phyloP scores from a whole-genome alignment of 2,329 filamentous ascomycete genomes.

The Tolypocladium endophyticum region DNA sequence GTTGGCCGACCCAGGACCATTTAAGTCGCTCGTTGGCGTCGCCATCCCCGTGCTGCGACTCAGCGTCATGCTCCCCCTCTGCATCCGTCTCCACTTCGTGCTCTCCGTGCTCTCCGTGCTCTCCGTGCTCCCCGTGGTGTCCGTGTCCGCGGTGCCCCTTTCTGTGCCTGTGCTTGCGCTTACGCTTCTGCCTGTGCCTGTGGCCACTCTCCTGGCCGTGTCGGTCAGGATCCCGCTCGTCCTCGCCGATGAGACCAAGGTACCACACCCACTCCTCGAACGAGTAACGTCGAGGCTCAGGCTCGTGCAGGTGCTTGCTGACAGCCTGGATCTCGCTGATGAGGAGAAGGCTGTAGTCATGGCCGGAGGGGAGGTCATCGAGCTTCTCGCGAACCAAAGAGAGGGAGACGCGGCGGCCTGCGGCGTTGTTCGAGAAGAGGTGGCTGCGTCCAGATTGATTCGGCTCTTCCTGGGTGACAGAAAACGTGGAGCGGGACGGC shows the following conservation, averaged over 20 bases:
- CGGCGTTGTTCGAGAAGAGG: slow-evolving; percentile 11
- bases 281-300: slow-evolving; percentile 52
- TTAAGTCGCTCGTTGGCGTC: slow-evolving; percentile 16
- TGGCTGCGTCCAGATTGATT: not conserved
- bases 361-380: slow-evolving; percentile 27
- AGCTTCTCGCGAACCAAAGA: slow-evolving; percentile 25
- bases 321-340: slow-evolving; percentile 61
- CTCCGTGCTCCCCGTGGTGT: not conserved
- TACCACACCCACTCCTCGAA: slow-evolving; percentile 87
- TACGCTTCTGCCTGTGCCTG: not conserved
- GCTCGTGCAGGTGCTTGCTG: slow-evolving; percentile 48
- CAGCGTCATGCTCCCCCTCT: slow-evolving; percentile 2
- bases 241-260: slow-evolving; percentile 63
- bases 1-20: slow-evolving; percentile 66
- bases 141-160: not conserved
- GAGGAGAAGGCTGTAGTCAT: slow-evolving; percentile 53
- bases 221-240: slow-evolving; percentile 39
- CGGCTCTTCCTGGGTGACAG: not conserved
- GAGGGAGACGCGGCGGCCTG: slow-evolving; percentile 22
- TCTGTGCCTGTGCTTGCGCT: not conserved
- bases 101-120: not conserved
- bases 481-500: not conserved
- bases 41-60: slow-evolving; percentile 11
- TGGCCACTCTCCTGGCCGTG: slow-evolving; percentile 31
- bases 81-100: not conserved